Evolutionary conservation across 1,139 yeast genomes (phyloP), one percentile per base, ranked within the genome.

Genomic region (Suhomyces choctaworum): DNA sequence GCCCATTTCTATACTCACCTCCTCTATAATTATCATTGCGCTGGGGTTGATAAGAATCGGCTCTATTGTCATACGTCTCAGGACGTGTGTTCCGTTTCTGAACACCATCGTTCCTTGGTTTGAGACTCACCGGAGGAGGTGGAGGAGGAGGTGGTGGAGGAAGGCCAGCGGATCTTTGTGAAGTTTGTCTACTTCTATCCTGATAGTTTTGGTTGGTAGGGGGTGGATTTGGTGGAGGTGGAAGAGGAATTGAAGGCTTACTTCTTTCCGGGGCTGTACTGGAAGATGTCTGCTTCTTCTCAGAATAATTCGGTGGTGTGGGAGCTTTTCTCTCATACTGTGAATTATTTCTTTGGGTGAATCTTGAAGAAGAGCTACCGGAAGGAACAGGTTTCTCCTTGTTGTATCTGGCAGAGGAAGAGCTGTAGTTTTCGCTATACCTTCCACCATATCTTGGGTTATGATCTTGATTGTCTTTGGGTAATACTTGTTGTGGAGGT

Each of bases 91-190:
- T 22, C 12, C 29, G 24, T 25, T 33, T 29, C 17, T 34, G 37
- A 27, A 20, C 25, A 8, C 22, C 22, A 7, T 34, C 33, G 28
- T 39, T 44, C 13, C 50, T 39, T 16, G 46, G 39, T 27, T 43
- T 41, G 13, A 40, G 46, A 29, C 48, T 36, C 16, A 44, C 27
- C 22, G 54, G 49, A 16, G 58, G 54, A 2, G 59, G 52, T 5
- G 58, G 60, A 6, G 62, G 60, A 7, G 59, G 57, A 14, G 61
- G 58, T 2, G 59, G 60, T 6, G 55, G 52, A 5, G 53, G 50
- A 7, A 52, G 52, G 3, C 52, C 50, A 10, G 24, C 28, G 4
- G 30, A 10, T 14, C 29, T 25, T 4, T 16, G 20, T n/a, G 33
- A 25, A 8, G 23, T 20, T n/a, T 11, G 19, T 16, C 21, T 27